Evolutionary conservation across 169 alveolate genomes (phyloP).

Genomic region (Sarcocystis neurona): DNA sequence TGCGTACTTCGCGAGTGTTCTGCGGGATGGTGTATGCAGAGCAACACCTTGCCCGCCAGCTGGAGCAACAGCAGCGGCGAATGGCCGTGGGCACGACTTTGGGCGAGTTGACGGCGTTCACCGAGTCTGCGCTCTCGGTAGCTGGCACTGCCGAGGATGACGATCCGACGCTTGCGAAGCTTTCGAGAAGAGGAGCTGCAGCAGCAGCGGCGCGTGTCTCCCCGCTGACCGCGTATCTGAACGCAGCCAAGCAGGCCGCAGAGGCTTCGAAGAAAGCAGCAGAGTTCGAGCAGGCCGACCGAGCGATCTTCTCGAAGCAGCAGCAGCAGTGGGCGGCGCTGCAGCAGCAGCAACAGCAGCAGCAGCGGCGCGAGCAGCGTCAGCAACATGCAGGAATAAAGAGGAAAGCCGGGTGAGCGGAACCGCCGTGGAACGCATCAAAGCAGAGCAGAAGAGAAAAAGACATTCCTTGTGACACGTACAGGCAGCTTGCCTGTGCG

Average conservation of each 20-base stretch:
- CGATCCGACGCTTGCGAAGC: constrained; percentile 1
- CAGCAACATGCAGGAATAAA: neutral
- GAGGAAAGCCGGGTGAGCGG: neutral
- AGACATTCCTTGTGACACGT: no score
- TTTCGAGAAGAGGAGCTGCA: neutral
- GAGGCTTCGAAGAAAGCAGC: constrained; percentile 42
- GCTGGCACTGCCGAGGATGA: constrained; percentile 36
- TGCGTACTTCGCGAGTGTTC: no score
- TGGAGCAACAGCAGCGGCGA: constrained; percentile 21
- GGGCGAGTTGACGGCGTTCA: constrained; percentile 47
- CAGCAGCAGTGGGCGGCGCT: constrained; percentile 10
- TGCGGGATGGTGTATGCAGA: neutral
- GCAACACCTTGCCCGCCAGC: constrained; percentile 1
- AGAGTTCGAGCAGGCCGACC: constrained; percentile 46
- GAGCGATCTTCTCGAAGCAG: constrained; percentile 43
- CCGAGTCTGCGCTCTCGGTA: constrained; percentile 16
- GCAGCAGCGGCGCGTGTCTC: neutral
- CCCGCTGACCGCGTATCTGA: constrained; percentile 44
- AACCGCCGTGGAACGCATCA: neutral
- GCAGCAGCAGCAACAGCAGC: neutral
- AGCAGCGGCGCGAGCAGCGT: no score
- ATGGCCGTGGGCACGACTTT: constrained; percentile 57
- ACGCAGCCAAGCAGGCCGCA: constrained; percentile 65
- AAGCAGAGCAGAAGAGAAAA: neutral
- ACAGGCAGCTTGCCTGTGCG: no score